These are phyloP conservation scores for Amaranthus palmeri DNA, from an alignment of 148 eudicot genomes.

Conservation along the genomic window DNA sequence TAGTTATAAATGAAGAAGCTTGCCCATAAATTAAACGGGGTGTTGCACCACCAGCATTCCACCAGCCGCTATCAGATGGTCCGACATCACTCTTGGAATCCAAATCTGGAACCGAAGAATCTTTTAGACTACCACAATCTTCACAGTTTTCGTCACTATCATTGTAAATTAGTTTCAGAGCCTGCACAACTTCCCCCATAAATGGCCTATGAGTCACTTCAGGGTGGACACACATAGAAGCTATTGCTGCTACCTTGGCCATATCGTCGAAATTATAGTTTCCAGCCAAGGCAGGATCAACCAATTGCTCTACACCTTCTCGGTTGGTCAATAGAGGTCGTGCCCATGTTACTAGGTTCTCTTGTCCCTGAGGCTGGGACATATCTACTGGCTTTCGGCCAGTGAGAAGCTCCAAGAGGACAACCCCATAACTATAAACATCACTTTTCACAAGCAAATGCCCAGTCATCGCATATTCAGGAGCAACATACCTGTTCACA, in stretches of 20 bases:
- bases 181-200: constrained; percentile 99
- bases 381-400: constrained; percentile 92
- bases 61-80: constrained; percentile 92
- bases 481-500: constrained; percentile 82
- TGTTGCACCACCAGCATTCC: constrained; percentile 63
- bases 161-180: constrained; percentile 79
- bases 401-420: constrained; percentile 84
- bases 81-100: constrained; percentile 70
- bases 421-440: constrained; percentile 95
- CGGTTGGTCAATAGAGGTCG: constrained; percentile 66
- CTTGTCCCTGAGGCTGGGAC: constrained; percentile 87
- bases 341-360: constrained; percentile 97
- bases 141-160: constrained; percentile 65
- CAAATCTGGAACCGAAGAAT: constrained; percentile 68
- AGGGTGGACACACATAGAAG: constrained; percentile 94
- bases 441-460: constrained; percentile 96
- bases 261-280: constrained; percentile 70
- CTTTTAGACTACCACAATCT: constrained; percentile 61
- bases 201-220: constrained; percentile 97
- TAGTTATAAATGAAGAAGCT: constrained; percentile 78
- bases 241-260: constrained; percentile 91
- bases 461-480: constrained; percentile 99
- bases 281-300: constrained; percentile 64
- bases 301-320: constrained; percentile 78
- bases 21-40: constrained; percentile 60